Evolutionary conservation across 2,329 filamentous ascomycete genomes (phyloP).

Genomic region (Claviceps purpurea): DNA sequence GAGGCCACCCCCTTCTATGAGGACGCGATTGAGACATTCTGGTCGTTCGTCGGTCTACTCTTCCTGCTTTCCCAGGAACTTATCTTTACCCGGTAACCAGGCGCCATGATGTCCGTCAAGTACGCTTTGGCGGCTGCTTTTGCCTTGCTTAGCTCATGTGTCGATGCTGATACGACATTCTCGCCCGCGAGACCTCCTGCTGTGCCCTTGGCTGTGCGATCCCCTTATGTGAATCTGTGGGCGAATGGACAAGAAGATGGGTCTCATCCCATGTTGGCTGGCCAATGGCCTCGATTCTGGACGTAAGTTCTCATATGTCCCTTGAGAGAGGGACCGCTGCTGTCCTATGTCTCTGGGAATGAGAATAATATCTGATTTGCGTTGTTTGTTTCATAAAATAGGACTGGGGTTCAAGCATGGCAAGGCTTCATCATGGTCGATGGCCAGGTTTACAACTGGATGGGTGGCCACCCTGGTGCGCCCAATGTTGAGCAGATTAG

Average conservation of each 20-base stretch:
- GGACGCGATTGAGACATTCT: conserved; percentile 2
- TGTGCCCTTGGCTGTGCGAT: conserved; percentile 59
- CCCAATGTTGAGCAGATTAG: conserved; percentile 44
- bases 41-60: conserved; percentile 1
- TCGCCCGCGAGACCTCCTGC: conserved; percentile 52
- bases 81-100: conserved; percentile 2
- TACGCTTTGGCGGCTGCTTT: conserved; percentile 10
- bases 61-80: conserved; percentile 1
- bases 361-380: not conserved
- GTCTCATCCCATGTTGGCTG: conserved; percentile 53
- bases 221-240: conserved; percentile 64
- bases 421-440: conserved; percentile 58
- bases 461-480: conserved; percentile 42
- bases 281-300: conserved; percentile 58
- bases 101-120: conserved; percentile 11
- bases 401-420: conserved; percentile 45
- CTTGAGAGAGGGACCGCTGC: not conserved
- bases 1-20: not conserved
- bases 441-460: conserved; percentile 49
- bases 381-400: conserved; percentile 16
- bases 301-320: conserved; percentile 30
- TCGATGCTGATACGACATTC: conserved; percentile 36
- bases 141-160: conserved; percentile 7
- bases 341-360: not conserved
- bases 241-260: conserved; percentile 46